phyloP scores from a whole-genome alignment of 2,329 filamentous ascomycete genomes.

The Trichoderma afroharzianum region DNA sequence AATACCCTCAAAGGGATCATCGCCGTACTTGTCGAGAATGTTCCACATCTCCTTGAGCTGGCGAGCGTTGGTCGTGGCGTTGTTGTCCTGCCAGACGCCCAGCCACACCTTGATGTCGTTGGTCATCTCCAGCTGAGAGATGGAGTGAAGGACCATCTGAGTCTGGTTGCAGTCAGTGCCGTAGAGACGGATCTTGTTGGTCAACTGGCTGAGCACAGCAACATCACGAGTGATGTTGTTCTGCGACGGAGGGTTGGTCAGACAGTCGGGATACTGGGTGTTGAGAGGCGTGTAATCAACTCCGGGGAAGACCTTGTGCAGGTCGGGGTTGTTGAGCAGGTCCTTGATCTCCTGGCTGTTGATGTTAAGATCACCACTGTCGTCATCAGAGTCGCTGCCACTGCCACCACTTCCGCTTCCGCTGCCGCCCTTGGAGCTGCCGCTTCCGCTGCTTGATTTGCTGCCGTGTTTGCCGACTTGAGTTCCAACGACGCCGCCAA shows the following conservation, averaged over 20 bases:
- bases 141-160: constrained; percentile 82
- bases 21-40: constrained; percentile 67
- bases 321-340: constrained; percentile 72
- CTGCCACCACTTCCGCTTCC: constrained; percentile 33
- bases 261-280: constrained; percentile 82
- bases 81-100: constrained; percentile 86
- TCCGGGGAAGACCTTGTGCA: constrained; percentile 92
- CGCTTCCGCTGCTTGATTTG: constrained; percentile 33
- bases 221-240: constrained; percentile 93
- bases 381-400: constrained; percentile 57
- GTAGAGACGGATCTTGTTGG: constrained; percentile 82
- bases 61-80: constrained; percentile 76
- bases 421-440: constrained; percentile 21
- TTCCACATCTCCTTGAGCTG: constrained; percentile 82
- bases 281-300: constrained; percentile 95
- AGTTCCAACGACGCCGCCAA: constrained; percentile 71
- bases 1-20: constrained; percentile 70
- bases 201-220: constrained; percentile 84
- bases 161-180: constrained; percentile 98
- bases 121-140: constrained; percentile 68
- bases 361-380: constrained; percentile 68
- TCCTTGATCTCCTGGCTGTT: constrained; percentile 76
- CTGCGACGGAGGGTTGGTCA: constrained; percentile 74
- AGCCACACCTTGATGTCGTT: constrained; percentile 83
- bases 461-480: constrained; percentile 53